Evolutionary conservation across 2,329 filamentous ascomycete species (phyloP).

Genomic region (Dactylellina haptotyla): DNA sequence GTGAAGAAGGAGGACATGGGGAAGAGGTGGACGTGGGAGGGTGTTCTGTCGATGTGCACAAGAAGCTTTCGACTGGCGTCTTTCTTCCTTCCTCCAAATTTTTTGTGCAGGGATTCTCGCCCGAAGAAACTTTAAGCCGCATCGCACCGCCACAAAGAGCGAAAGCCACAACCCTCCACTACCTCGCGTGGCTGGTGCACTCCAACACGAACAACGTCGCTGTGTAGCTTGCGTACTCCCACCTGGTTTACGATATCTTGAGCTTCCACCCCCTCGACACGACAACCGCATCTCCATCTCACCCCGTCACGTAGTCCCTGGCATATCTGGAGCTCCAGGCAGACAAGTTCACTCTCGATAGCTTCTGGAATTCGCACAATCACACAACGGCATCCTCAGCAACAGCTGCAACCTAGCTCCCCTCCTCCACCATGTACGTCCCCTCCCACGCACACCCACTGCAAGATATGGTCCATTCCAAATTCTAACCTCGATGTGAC

Average conservation of each 20-base stretch:
- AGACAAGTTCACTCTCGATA: not conserved
- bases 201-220: constrained; percentile 42
- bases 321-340: not conserved
- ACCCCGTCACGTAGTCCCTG: constrained; percentile 17
- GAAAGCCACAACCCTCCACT: constrained; percentile 9
- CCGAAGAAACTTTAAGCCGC: constrained; percentile 41
- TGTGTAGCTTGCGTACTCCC: constrained; percentile 44
- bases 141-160: not conserved
- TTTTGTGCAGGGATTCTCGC: constrained; percentile 51
- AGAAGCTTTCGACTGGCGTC: constrained; percentile 19
- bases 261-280: constrained; percentile 41
- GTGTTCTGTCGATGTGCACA: not conserved
- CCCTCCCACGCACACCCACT: not conserved
- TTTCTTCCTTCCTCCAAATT: constrained; percentile 28
- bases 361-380: not conserved
- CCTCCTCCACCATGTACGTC: constrained; percentile 25
- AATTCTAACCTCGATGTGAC: constrained; percentile 26
- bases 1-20: constrained; percentile 97
- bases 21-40: not conserved
- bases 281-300: constrained; percentile 12
- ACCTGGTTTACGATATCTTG: constrained; percentile 14
- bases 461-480: not conserved
- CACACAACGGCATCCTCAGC: not conserved
- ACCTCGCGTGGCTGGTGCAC: constrained; percentile 18
- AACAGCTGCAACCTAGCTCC: constrained; percentile 8